These are phyloP conservation scores for Turnera subulata DNA, from an alignment of 345 rosid species.

Conservation along the genomic window DNA sequence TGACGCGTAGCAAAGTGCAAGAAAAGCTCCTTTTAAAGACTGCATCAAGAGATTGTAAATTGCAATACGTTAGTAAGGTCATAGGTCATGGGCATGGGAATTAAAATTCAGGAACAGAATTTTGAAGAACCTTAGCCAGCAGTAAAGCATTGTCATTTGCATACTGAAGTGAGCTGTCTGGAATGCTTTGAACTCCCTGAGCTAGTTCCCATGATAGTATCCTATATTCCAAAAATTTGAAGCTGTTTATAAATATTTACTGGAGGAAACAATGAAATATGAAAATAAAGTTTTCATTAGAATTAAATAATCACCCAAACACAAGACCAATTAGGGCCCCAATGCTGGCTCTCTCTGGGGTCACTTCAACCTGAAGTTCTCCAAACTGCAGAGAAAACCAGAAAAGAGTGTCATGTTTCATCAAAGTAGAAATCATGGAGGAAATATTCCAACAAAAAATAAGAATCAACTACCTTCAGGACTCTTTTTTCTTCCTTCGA, in stretches of 20 bases:
- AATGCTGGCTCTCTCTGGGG: constrained; percentile 59
- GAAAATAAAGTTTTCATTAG: constrained; percentile 3
- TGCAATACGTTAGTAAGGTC: neutral
- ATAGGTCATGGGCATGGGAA: constrained; percentile 6
- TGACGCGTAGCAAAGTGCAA: constrained; percentile 54
- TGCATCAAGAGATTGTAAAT: constrained; percentile 32
- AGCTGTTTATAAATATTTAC: neutral
- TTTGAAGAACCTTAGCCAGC: constrained; percentile 62
- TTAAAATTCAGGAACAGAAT: neutral
- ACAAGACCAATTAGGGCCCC: constrained; percentile 67
- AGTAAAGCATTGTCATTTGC: constrained; percentile 86
- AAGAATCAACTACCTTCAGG: constrained; percentile 54
- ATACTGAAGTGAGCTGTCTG: constrained; percentile 78
- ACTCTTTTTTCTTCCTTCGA: constrained; percentile 44
- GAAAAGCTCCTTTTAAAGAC: constrained; percentile 81
- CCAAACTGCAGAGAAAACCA: constrained; percentile 61
- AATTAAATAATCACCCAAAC: constrained; percentile 56
- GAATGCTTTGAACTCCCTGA: constrained; percentile 67
- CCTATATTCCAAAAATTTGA: constrained; percentile 37
- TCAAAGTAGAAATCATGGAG: neutral
- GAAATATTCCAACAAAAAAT: constrained; percentile 2
- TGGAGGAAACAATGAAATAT: neutral
- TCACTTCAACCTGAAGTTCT: constrained; percentile 80
- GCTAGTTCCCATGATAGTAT: constrained; percentile 76
- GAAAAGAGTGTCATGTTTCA: neutral